These are phyloP conservation scores for Daldinia caldariorum DNA, from an alignment of 495 filamentous ascomycete genomes.

Conservation along the genomic window DNA sequence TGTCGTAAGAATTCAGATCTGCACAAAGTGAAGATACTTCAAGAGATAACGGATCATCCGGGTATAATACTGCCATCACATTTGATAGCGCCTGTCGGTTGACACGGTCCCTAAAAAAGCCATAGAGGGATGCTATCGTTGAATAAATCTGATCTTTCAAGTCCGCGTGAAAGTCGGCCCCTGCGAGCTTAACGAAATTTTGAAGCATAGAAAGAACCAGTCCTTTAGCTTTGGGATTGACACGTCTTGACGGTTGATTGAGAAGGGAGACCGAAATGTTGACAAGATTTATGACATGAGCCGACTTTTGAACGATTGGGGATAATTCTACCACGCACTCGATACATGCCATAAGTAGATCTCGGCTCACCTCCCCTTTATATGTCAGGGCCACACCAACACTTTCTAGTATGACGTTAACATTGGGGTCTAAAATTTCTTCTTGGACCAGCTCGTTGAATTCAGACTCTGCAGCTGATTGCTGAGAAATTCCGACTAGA, in stretches of 20 bases:
- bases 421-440: slow-evolving; percentile 72
- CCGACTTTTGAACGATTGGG: slow-evolving; percentile 73
- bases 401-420: slow-evolving; percentile 72
- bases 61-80: slow-evolving; percentile 75
- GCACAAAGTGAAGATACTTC: slow-evolving; percentile 77
- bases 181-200: slow-evolving; percentile 74
- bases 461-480: slow-evolving; percentile 60
- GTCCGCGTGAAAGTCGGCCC: slow-evolving; percentile 63
- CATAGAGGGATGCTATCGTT: slow-evolving; percentile 79
- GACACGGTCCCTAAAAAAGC: slow-evolving; percentile 81
- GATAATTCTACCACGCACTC: slow-evolving; percentile 77
- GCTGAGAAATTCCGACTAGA: slow-evolving; percentile 66
- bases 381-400: slow-evolving; percentile 70
- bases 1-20: slow-evolving; percentile 80
- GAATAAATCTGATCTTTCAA: slow-evolving; percentile 67
- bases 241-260: slow-evolving; percentile 79
- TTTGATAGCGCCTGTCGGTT: slow-evolving; percentile 76
- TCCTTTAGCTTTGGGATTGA: slow-evolving; percentile 84
- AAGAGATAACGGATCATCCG: slow-evolving; percentile 65
- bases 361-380: slow-evolving; percentile 69
- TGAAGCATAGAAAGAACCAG: slow-evolving; percentile 79
- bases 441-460: slow-evolving; percentile 69
- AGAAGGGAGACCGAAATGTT: slow-evolving; percentile 82
- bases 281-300: slow-evolving; percentile 75
- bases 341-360: slow-evolving; percentile 78